Percentiles rank a stretch among this genome's conserved stretches.
phyloP scores from a whole-genome alignment of 352 stramenopile genomes.

The Hyaloperonospora brassicae region DNA sequence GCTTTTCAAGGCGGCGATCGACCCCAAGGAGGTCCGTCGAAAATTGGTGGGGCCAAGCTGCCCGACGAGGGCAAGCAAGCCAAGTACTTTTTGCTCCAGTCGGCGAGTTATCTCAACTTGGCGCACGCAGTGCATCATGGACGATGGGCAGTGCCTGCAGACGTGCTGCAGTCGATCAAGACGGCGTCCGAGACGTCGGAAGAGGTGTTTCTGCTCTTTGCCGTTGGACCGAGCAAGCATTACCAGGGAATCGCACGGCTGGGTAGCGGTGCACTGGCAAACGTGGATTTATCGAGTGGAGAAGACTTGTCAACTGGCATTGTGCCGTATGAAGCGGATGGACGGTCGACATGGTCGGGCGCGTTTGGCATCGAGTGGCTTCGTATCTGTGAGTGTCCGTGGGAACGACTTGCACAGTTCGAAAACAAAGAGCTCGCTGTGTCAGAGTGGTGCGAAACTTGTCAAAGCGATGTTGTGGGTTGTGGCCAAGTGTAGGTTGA shows the following conservation, averaged over 20 bases:
- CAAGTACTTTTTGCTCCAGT: conserved; percentile 82
- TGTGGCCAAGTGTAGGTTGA: background rate
- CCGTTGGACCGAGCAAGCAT: conserved; percentile 63
- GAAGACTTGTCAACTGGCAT: conserved; percentile 41
- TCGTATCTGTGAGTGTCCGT: conserved; percentile 82
- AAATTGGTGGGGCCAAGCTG: conserved; percentile 24
- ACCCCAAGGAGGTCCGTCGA: background rate
- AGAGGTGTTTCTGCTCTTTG: conserved; percentile 77
- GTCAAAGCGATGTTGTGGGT: background rate
- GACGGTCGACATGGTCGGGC: conserved; percentile 43
- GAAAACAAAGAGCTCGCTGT: conserved; percentile 61
- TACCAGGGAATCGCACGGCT: conserved; percentile 70
- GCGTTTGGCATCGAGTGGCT: conserved; percentile 77
- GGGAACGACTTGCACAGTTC: conserved; percentile 64
- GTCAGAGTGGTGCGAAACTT: conserved; percentile 42
- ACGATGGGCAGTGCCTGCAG: conserved; percentile 48
- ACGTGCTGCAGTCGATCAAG: conserved; percentile 59
- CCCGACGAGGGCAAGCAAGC: conserved; percentile 67
- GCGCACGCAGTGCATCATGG: conserved; percentile 71
- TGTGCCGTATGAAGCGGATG: conserved; percentile 57
- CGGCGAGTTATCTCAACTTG: conserved; percentile 75
- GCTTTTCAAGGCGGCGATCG: conserved; percentile 5
- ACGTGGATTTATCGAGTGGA: conserved; percentile 25
- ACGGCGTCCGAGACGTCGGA: conserved; percentile 60
- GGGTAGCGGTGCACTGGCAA: conserved; percentile 26